Evolutionary conservation across 73 alveolate species (phyloP), one percentile per base, ranked within the genome.

Genomic region (Paramecium caudatum): DNA sequence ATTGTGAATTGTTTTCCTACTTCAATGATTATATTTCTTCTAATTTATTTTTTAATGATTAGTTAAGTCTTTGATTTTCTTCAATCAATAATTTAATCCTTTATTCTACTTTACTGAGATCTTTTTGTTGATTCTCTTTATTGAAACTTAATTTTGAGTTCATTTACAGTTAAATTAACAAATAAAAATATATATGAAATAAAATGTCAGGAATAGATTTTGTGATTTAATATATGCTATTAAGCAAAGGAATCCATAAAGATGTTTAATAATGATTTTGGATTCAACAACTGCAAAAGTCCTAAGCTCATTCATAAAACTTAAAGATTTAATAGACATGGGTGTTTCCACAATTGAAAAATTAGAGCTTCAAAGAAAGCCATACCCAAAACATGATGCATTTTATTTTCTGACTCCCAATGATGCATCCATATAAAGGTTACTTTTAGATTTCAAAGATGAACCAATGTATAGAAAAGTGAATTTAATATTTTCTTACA

Each of bases 271-370:
- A 32, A 32, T 68, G 50, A 68, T 68, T 15, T 68, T 68, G 8
- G 84, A 68, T 68, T 34, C 47, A n/a, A 68, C n/a, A 2, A n/a
- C 84, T 32, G 84, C 61, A 5, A 68, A 68, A 68, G 34, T 68
- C 8, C 37, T 68, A 32, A 34, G 61, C 19, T 34, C 61, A 32
- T 32, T 68, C 3, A 34, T 34, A 34, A 68, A 68, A 5, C 50
- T 68, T 15, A 68, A 68, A 37, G 84, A 68, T 37, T 36, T 68
- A 33, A 34, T 68, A n/a, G 84, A 68, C 16, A 34, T 68, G 84
- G 61, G 84, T 32, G 39, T 68, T 6, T 68, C 84, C 4, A 32
- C 47, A 3, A 68, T 68, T 34, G 84, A 68, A 68, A 68, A 68
- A 68, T 68, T 68, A 33, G 84, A 68, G 34, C 34, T 68, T 7